These are phyloP conservation scores for Stachybotrys chlorohalonatus DNA, from an alignment of 2,329 filamentous ascomycete genomes.

Conservation along the genomic window DNA sequence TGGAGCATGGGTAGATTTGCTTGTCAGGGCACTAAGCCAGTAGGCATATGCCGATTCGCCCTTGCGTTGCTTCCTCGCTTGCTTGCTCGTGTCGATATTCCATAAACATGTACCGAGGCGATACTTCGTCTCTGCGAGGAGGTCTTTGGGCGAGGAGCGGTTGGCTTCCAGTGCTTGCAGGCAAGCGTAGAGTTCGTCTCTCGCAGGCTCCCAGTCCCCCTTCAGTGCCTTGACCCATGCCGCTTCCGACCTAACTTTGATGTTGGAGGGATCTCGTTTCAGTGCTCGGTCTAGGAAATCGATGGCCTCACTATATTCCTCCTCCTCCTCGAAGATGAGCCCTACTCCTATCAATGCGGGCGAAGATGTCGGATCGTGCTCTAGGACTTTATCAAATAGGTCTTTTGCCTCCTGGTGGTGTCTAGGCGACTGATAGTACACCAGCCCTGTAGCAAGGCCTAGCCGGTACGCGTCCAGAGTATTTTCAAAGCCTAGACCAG, in stretches of 20 bases:
- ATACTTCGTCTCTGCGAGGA: slow-evolving; percentile 81
- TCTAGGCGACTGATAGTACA: slow-evolving; percentile 82
- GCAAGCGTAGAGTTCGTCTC: slow-evolving; percentile 61
- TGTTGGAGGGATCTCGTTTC: slow-evolving; percentile 61
- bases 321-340: slow-evolving; percentile 85
- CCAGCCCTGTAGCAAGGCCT: slow-evolving; percentile 75
- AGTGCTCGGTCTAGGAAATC: slow-evolving; percentile 72
- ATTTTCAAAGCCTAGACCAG: slow-evolving; percentile 60
- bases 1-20: slow-evolving; percentile 78
- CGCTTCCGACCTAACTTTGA: slow-evolving; percentile 74
- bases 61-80: slow-evolving; percentile 68
- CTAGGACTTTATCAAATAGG: slow-evolving; percentile 77
- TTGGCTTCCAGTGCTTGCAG: slow-evolving; percentile 56
- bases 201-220: slow-evolving; percentile 62
- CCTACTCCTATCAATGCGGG: slow-evolving; percentile 82
- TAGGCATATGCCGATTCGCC: slow-evolving; percentile 64
- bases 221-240: slow-evolving; percentile 87
- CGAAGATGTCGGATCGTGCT: slow-evolving; percentile 67
- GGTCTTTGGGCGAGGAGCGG: slow-evolving; percentile 47
- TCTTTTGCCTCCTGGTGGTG: slow-evolving; percentile 80
- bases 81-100: slow-evolving; percentile 67
- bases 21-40: slow-evolving; percentile 77
- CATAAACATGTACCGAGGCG: slow-evolving; percentile 81
- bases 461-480: slow-evolving; percentile 66
- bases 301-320: slow-evolving; percentile 75